A percentile compares a stretch with the other conserved stretches of the same genome.
phyloP scores from a whole-genome alignment of 73 alveolate species.

The Breviolum minutum region DNA sequence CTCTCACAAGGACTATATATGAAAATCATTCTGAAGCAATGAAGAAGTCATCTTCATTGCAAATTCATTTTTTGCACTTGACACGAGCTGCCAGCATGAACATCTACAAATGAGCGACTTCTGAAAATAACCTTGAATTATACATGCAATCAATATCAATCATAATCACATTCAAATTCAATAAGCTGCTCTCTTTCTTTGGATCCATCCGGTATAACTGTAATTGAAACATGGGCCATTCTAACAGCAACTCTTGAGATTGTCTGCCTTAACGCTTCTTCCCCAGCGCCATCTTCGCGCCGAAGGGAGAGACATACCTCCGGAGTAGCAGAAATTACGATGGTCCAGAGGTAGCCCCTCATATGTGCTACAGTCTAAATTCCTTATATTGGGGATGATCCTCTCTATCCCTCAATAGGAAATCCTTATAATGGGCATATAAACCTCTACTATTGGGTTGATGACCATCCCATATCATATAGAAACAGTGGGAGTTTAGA shows the following conservation, averaged over 20 bases:
- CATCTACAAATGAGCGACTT: background rate
- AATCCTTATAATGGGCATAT: no score
- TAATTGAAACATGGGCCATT: background rate
- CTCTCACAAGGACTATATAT: no score
- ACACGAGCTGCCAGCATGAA: no score
- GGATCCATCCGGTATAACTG: background rate
- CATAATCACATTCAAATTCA: background rate
- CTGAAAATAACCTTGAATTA: background rate
- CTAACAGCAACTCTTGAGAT: background rate
- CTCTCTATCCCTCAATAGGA: no score
- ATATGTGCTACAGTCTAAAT: background rate
- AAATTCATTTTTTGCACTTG: no score
- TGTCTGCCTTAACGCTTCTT: constrained; percentile 11
- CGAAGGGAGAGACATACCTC: constrained; percentile 85
- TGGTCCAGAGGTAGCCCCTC: background rate
- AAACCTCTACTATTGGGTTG: no score
- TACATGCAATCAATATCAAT: background rate
- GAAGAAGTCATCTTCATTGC: no score
- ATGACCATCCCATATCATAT: no score
- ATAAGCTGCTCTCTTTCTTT: background rate
- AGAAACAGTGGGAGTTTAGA: no score
- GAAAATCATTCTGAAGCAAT: no score
- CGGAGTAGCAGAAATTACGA: background rate
- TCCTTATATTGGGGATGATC: no score
- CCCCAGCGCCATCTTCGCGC: constrained; percentile 79